Evolutionary conservation across 768 basidiomycete genomes (phyloP), one percentile per base, ranked within the genome.

Genomic region (Russula griseocarnosa): DNA sequence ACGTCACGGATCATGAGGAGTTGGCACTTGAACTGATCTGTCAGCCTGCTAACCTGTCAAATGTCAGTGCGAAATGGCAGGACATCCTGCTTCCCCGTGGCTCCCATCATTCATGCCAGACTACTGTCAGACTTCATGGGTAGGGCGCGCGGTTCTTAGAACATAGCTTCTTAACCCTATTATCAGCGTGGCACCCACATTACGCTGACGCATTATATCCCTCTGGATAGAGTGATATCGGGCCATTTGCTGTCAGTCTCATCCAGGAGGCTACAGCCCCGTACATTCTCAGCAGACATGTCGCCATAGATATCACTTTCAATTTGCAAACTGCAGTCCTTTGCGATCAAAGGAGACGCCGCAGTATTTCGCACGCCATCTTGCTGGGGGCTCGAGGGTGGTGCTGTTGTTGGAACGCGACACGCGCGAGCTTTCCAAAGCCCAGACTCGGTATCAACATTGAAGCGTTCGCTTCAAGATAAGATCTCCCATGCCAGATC

Each of bases 61-160:
- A 36, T 38, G 53, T 10, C 13, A 24, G 34, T 24, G 36, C 32
- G 22, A 16, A 22, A 13, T 22, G n/a, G 36, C 32, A 22, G 36
- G 11, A 54, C 28, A 24, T 38, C 53, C 22, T 54, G 14, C 28
- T 18, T 51, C 28, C 16, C 50, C 14, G 34, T 8, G 36, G 22
- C 6, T 55, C 34, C 7, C 11, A 24, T 36, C 53, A 38, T 24
- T 14, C n/a, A 3, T 55, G 53, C 38, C 53, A 53, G 32, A 34
- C 52, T 28, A 32, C 20, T 34, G 30, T 20, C 20, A 50, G 24
- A 26, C 74, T 24, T 22, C 46, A 47, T 22, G 11, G 11, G 46
- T 47, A 47, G 6, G 46, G n/a, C n/a, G 4, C 22, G 7, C 9
- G 20, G 46, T 47, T 47, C n/a, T 47, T 13, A 44, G 44, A 46